Percentiles rank a stretch among this genome's conserved stretches.
These are phyloP conservation scores for Dianthus caryophyllus DNA, from an alignment of 148 eudicot species.

Conservation along the genomic window DNA sequence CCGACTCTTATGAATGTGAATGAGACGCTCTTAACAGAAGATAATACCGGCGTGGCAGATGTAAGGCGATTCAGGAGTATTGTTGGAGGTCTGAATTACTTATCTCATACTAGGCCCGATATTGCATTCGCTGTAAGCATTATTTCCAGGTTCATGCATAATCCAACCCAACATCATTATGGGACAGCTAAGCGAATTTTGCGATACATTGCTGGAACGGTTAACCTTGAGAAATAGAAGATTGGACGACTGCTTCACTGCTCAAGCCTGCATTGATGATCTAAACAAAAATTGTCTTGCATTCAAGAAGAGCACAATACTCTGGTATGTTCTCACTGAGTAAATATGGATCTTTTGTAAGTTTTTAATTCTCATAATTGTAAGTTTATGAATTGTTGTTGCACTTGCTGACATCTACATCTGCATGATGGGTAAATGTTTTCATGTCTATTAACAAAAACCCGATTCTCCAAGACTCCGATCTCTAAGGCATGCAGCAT, in stretches of 20 bases:
- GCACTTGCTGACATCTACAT: not conserved
- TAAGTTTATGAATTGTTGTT: too few relatives aligned
- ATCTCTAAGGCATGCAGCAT: not conserved
- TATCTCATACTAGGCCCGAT: too few relatives aligned
- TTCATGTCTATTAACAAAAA: not conserved
- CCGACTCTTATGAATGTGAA: too few relatives aligned
- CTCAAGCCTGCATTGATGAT: constrained; percentile 57
- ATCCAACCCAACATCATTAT: too few relatives aligned
- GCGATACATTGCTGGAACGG: not conserved
- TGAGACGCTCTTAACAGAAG: too few relatives aligned
- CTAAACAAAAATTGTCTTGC: constrained; percentile 38
- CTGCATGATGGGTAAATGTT: not conserved
- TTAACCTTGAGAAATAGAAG: constrained; percentile 83
- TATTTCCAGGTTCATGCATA: too few relatives aligned
- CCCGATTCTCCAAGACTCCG: not conserved
- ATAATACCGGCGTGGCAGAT: too few relatives aligned
- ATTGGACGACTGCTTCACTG: constrained; percentile 28
- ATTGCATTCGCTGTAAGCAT: too few relatives aligned
- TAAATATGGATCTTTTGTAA: constrained; percentile 3
- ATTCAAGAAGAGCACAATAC: constrained; percentile 73
- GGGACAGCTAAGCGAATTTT: not conserved
- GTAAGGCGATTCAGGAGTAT: too few relatives aligned
- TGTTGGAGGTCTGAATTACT: too few relatives aligned
- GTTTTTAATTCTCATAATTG: too few relatives aligned
- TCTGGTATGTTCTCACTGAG: constrained; percentile 55